Base-by-base conservation (phyloP, 495 filamentous ascomycete species). In the Opeltia flavorubescens region DNA sequence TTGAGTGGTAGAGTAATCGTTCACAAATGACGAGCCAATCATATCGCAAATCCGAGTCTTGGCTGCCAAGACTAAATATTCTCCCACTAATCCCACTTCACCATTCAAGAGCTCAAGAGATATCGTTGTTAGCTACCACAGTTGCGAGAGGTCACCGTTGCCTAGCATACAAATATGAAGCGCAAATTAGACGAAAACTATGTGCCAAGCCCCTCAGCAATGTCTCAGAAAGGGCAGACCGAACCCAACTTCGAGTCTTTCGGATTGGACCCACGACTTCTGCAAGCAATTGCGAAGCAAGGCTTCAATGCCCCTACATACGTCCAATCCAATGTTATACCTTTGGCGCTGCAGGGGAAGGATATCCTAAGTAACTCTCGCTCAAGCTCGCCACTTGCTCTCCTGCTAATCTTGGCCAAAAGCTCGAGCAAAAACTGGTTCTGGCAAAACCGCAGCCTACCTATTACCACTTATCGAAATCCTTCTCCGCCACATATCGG, bases 391-490 rank as follows among this genome's bases (percentile, higher is more conserved):
- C 1, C 2, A 40, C 13, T 20, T 3, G 5, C 5, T 12, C 24
- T 36, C 62, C 69, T 44, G 70, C 46, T 40, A 11, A 41, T 27
- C 18, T 41, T 21, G 18, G 21, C 20, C 25, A 43, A 47, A 43
- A 78, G 79, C 86, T 43, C 84, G 85, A 53, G 83, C 89, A 34
- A 91, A 87, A 63, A 95, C 89, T 17, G 89, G 89, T 24, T 91
- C 87, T 17, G 89, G 91, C 39, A 98, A 98, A 66, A 98, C 91
- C 4, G 84, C 85, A n/a, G 91, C 91, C 43, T 98, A 98, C 63
- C 69, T 95, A n/a, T 72, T 96, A 23, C 91, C 91, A 1, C 73
- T 95, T 31, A 64, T 96, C 31, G 81, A 94, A 52, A 68, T 71
- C 20, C 84, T 94, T 44, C 70, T 98, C 9, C 79, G 77, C 55